These are phyloP conservation scores for Sphagnum tenellum DNA, from an alignment of 225 moss, liverwort and hornwort genomes.

Conservation along the genomic window DNA sequence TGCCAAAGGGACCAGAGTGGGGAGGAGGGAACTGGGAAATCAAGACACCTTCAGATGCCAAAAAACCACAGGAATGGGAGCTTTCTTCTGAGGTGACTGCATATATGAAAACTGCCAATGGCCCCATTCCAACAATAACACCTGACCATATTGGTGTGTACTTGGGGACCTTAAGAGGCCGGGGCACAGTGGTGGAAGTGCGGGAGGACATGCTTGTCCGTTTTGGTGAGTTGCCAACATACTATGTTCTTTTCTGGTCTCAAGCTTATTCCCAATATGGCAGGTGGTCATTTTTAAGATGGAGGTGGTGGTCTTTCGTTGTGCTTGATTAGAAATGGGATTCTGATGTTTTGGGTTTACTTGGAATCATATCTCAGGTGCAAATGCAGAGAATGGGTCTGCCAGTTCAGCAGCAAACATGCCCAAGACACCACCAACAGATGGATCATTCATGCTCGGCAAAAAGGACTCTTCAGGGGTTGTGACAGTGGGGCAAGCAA, in stretches of 20 bases:
- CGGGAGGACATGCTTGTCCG: slow-evolving; percentile 71
- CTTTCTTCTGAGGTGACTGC: slow-evolving; percentile 98
- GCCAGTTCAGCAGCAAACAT: background rate
- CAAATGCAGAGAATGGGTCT: slow-evolving; percentile 27
- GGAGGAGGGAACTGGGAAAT: slow-evolving; percentile 99
- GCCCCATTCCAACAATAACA: slow-evolving; percentile 89
- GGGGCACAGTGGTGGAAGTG: slow-evolving; percentile 95
- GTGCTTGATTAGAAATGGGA: too few relatives aligned
- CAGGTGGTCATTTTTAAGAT: too few relatives aligned
- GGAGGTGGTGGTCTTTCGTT: too few relatives aligned
- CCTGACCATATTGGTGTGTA: slow-evolving; percentile 99
- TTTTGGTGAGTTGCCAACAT: slow-evolving; percentile 29
- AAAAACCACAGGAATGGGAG: slow-evolving; percentile 77
- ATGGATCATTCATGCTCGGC: background rate
- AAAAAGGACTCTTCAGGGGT: slow-evolving; percentile 17
- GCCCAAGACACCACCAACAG: slow-evolving; percentile 22
- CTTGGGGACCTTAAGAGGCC: slow-evolving; percentile 87
- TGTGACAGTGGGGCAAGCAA: slow-evolving; percentile 19
- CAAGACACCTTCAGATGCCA: slow-evolving; percentile 62
- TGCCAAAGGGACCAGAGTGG: slow-evolving; percentile 96
- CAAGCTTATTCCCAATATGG: too few relatives aligned
- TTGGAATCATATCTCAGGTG: slow-evolving; percentile 24
- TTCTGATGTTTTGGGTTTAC: background rate
- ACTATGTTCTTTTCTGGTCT: too few relatives aligned
- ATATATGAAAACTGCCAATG: slow-evolving; percentile 90